These are phyloP conservation scores for Stephanodiscus minutulus DNA, from an alignment of 108 stramenopile species.

Conservation along the genomic window DNA sequence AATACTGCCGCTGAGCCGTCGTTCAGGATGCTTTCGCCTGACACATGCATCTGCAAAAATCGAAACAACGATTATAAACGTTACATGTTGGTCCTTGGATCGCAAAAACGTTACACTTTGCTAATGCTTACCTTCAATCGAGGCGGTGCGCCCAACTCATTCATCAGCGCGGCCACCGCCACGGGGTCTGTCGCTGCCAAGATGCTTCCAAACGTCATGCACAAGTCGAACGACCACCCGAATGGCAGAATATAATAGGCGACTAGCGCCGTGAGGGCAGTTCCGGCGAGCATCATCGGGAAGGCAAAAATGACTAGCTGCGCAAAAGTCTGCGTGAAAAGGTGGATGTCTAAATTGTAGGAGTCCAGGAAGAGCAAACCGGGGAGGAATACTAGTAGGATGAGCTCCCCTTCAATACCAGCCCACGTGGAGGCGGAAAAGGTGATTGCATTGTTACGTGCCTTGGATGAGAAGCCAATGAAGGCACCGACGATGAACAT, in stretches of 20 bases:
- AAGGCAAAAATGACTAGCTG: conserved; percentile 87
- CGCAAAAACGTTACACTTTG: too few species aligned
- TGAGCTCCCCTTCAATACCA: conserved; percentile 65
- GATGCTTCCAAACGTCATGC: conserved; percentile 67
- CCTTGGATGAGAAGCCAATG: conserved; percentile 51
- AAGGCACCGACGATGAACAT: conserved; percentile 76
- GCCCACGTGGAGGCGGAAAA: conserved; percentile 60
- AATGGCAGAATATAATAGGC: conserved; percentile 44
- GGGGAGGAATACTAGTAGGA: conserved; percentile 89
- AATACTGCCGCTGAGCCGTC: conserved; percentile 94
- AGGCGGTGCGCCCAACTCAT: conserved; percentile 69
- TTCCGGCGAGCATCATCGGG: conserved; percentile 62
- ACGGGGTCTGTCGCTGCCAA: conserved; percentile 65
- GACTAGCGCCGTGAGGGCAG: conserved; percentile 38
- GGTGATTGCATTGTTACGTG: conserved; percentile 34
- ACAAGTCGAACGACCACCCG: conserved; percentile 46
- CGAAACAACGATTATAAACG: not conserved
- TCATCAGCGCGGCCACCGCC: conserved; percentile 39
- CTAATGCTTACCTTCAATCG: conserved; percentile 22
- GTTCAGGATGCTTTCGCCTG: conserved; percentile 83
- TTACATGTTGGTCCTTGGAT: too few species aligned
- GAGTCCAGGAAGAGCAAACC: conserved; percentile 86
- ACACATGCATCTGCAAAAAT: conserved; percentile 66
- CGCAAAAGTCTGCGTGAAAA: conserved; percentile 50
- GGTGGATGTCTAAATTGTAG: conserved; percentile 68